A percentile compares a stretch with the other conserved stretches of the same genome.
Conservation (phyloP, 176 grass and related monocot species). For the Bromus sterilis region DNA sequence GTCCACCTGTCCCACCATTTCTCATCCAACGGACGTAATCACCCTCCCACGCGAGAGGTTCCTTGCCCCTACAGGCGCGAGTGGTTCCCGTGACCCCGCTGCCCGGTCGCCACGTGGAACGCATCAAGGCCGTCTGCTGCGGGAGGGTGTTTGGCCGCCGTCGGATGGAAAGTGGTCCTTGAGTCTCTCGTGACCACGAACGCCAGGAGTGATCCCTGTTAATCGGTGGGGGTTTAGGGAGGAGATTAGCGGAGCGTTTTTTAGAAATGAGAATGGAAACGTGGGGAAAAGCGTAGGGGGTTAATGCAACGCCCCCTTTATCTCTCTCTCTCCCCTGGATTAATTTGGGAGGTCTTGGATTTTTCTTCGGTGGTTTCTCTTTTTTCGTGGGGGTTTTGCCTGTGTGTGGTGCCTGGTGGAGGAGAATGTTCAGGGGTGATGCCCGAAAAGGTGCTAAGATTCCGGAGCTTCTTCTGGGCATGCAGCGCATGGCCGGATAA, state of each 20-base stretch:
- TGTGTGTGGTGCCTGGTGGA: conserved; percentile 31
- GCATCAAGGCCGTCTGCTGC: not conserved
- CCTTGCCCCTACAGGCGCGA: not conserved
- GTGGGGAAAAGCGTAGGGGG: conserved; percentile 2
- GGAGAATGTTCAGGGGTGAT: conserved; percentile 32
- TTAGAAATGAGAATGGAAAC: conserved; percentile 8
- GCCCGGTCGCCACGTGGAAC: not conserved
- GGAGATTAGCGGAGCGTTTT: conserved; percentile 39
- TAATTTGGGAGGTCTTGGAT: conserved; percentile 24
- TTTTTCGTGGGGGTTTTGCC: not conserved
- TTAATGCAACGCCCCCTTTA: not conserved
- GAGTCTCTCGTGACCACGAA: conserved; percentile 45
- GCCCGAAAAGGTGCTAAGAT: conserved; percentile 43
- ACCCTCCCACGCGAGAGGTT: not conserved
- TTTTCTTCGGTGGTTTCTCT: not conserved
- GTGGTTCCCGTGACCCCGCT: conserved; percentile 20
- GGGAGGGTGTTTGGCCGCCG: not conserved
- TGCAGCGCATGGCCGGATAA: conserved; percentile 31
- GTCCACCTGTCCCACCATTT: conserved; percentile 8
- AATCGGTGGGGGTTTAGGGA: conserved; percentile 18
- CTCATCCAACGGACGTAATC: conserved; percentile 19
- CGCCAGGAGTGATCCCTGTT: conserved; percentile 39
- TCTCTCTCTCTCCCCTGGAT: not conserved
- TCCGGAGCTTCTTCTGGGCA: conserved; percentile 13
- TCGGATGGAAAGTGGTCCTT: conserved; percentile 35